Base-by-base conservation (phyloP, 805 yeast species). In the Starmerella scarabaei region DNA sequence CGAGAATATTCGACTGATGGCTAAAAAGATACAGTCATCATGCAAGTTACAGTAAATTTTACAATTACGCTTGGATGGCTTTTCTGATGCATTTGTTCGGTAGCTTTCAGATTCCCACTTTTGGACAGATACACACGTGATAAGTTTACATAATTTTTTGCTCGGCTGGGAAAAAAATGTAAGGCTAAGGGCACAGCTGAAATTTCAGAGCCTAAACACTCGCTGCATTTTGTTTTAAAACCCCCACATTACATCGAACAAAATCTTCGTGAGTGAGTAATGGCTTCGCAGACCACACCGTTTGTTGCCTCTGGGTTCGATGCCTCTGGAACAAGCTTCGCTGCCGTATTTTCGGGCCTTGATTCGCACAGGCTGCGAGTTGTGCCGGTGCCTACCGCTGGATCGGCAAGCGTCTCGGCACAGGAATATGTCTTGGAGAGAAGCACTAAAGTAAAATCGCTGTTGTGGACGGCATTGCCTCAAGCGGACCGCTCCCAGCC, bases 361-460 rank as follows among this genome's bases (percentile, higher is more conserved):
- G 88, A 81, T 56, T 65, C 75, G 4, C 88, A 80, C 53, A 73
- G 75, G 48, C 61, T 83, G 29, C 66, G 76, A 41, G 80, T 80
- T 2, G 37, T 41, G 8, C 37, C 50, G 6, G 19, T 41, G 16
- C 57, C 58, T 29, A 66, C 62, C 21, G 56, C 67, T 9, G 21
- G 21, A 6, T n/a, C n/a, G n/a, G n/a, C n/a, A n/a, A n/a, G n/a
- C n/a, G n/a, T n/a, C n/a, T 7, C 7, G 14, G 50, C 63, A 26
- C 55, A 64, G 5, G 73, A 72, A 17, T 69, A 71, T 51, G 64
- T 66, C 12, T 61, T 78, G 20, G 77, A 70, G 31, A 72, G 71
- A 53, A 68, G 71, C 23, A 58, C 64, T 29, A 63, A 64, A 49
- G 62, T 72, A 28, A 66, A 72, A n/a, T 61, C 63, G 26, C 41